Evolutionary conservation across 257 asterid species (phyloP), one percentile per base, ranked within the genome.

Genomic region (Jaltomata sinuosa): DNA sequence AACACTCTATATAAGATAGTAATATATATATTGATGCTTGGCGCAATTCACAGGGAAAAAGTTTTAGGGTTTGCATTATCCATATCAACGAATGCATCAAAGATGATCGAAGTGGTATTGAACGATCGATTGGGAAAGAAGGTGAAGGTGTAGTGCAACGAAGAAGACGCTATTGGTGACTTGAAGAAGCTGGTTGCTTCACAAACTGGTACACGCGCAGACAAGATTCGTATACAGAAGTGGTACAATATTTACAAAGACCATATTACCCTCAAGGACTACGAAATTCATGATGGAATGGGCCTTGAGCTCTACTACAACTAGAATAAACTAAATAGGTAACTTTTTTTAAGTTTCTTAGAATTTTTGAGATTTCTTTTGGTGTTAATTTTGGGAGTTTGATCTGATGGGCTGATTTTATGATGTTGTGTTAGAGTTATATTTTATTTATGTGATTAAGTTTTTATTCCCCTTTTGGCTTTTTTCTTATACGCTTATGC

Each of bases 121-220:
- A 81, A 81, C 84, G 84, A 81, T 81, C 84, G 84, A 36, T 64
- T 81, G 55, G 84, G 84, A 25, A 81, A 81, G 76, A 81, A 81
- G 16, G 84, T 81, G 72, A 61, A 64, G 36, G 84, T 81, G 84
- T 59, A 81, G 84, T 81, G 84, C 84, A 81, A 81, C 59, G 84
- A 81, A 5, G 84, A 81, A 38, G 84, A 81, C 0, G 61, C 84
- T 19, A 65, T 83, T 2, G 67, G 78, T 19, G 79, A 42, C 47
- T 72, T 47, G 68, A 83, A 83, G 82, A 83, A 83, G 82, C 82
- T 83, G 40, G 85, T 83, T 55, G 85, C 85, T n/a, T 82, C 85
- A 8, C 85, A 83, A 72, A 83, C 85, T 11, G 85, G 85, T 31
- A 83, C 85, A 3, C 85, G 85, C 21, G 47, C 85, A 31, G 85